Conservation (phyloP, 208 protist genomes). For the Trypanosoma lewisi region DNA sequence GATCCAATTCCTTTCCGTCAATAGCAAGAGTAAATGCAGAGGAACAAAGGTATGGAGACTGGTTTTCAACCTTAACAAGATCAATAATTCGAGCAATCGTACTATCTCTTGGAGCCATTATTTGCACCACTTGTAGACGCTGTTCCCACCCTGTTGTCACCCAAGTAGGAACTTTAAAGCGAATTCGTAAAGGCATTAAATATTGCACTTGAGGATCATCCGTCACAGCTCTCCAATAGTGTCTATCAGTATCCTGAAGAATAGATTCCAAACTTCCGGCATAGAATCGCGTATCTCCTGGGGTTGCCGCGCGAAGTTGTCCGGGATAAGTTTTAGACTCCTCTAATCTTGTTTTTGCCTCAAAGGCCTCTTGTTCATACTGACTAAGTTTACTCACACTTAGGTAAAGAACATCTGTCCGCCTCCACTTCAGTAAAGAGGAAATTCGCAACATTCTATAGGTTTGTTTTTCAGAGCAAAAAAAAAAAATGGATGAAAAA, state of each 20-base stretch:
- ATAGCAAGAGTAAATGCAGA: conserved; percentile 62
- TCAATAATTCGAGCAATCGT: conserved; percentile 73
- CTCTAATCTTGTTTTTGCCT: conserved; percentile 48
- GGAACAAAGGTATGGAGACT: conserved; percentile 78
- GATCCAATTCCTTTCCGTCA: conserved; percentile 71
- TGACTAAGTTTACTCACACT: conserved; percentile 34
- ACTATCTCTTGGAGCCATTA: conserved; percentile 61
- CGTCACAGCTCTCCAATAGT: conserved; percentile 84
- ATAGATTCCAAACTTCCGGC: conserved; percentile 68
- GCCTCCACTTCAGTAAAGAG: conserved; percentile 9
- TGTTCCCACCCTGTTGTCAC: conserved; percentile 81
- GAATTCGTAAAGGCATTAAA: conserved; percentile 67
- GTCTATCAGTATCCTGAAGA: conserved; percentile 72
- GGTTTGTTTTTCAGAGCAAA: conserved; percentile 13
- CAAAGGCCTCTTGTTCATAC: conserved; percentile 85
- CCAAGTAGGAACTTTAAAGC: conserved; percentile 80
- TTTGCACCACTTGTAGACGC: conserved; percentile 72
- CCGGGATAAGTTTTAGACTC: conserved; percentile 77
- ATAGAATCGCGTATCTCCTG: conserved; percentile 87
- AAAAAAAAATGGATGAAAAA: conserved; percentile 7
- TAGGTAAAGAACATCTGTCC: conserved; percentile 19
- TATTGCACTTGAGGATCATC: conserved; percentile 81
- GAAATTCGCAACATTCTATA: conserved; percentile 8
- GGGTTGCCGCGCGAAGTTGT: conserved; percentile 69
- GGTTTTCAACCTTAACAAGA: conserved; percentile 72